Evolutionary conservation across 306 rosid genomes (phyloP).

Genomic region (Trifolium pratense): DNA sequence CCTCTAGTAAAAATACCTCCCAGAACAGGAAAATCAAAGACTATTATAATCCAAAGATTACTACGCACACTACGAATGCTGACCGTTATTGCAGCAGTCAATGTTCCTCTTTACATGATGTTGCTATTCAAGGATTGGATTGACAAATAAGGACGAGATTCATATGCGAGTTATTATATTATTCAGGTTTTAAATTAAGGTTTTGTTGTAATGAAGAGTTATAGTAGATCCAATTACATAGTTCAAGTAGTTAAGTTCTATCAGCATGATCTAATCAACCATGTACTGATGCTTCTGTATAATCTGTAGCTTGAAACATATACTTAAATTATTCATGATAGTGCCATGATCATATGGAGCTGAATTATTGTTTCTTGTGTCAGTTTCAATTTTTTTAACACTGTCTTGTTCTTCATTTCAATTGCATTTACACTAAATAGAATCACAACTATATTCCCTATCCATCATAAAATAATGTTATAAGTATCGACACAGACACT

Average conservation of each 20-base stretch:
- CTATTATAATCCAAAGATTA: conserved; percentile 62
- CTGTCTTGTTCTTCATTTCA: not conserved
- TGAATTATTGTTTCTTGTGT: not conserved
- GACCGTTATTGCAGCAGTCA: conserved; percentile 72
- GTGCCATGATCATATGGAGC: too few relatives aligned
- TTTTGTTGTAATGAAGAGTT: conserved; percentile 12
- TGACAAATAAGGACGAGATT: conserved; percentile 52
- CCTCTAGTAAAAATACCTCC: conserved; percentile 49
- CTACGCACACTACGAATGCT: conserved; percentile 59
- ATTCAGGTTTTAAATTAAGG: conserved; percentile 19
- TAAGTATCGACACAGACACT: too few relatives aligned
- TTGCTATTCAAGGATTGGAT: conserved; percentile 88
- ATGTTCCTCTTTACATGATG: conserved; percentile 80
- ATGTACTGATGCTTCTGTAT: conserved; percentile 23
- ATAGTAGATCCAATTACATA: conserved; percentile 30
- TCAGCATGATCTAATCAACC: conserved; percentile 18
- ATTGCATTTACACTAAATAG: too few relatives aligned
- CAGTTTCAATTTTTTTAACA: not conserved
- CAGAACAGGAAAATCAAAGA: conserved; percentile 63
- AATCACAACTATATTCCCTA: too few relatives aligned
- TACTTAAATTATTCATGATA: too few relatives aligned
- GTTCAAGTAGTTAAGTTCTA: conserved; percentile 24
- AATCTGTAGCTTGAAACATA: not conserved
- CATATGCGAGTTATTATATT: conserved; percentile 3
- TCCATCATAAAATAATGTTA: too few relatives aligned